A percentile compares a stretch with the other conserved stretches of the same genome.
Conservation (phyloP, 805 yeast species). For the Schizosaccharomyces japonicus region DNA sequence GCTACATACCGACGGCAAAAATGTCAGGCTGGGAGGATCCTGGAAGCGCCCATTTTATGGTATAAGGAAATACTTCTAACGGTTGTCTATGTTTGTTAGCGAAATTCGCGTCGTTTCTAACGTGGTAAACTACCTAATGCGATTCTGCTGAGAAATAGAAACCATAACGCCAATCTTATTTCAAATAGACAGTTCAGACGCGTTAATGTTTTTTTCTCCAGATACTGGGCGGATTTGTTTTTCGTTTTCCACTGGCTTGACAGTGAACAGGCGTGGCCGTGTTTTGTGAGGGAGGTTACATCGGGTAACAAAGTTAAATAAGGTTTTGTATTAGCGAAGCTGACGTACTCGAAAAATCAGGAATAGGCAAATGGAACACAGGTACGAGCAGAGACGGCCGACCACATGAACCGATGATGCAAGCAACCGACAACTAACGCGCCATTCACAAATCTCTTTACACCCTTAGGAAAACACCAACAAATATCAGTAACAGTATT, state of each 20-base stretch:
- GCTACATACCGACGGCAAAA: neutral
- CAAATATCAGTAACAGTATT: neutral
- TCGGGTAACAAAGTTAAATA: too few species aligned
- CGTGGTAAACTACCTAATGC: too few species aligned
- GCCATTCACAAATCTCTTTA: neutral
- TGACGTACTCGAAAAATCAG: neutral
- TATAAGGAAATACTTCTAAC: neutral
- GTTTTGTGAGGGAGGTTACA: too few species aligned
- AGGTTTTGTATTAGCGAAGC: too few species aligned
- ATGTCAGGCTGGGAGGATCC: neutral
- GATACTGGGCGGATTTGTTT: too few species aligned
- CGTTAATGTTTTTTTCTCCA: too few species aligned
- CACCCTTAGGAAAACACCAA: neutral
- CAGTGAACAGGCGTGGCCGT: too few species aligned
- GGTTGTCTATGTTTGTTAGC: neutral
- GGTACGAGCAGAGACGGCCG: neutral
- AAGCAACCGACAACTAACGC: neutral
- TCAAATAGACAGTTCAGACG: too few species aligned
- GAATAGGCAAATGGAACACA: neutral
- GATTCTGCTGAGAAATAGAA: too few species aligned
- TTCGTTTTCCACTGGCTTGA: too few species aligned
- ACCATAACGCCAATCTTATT: too few species aligned
- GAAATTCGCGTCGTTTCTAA: neutral
- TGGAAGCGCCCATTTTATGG: neutral
- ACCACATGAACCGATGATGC: neutral